These are phyloP conservation scores for Cladosporium colombiae DNA, from an alignment of 2,329 filamentous ascomycete genomes.

Conservation along the genomic window DNA sequence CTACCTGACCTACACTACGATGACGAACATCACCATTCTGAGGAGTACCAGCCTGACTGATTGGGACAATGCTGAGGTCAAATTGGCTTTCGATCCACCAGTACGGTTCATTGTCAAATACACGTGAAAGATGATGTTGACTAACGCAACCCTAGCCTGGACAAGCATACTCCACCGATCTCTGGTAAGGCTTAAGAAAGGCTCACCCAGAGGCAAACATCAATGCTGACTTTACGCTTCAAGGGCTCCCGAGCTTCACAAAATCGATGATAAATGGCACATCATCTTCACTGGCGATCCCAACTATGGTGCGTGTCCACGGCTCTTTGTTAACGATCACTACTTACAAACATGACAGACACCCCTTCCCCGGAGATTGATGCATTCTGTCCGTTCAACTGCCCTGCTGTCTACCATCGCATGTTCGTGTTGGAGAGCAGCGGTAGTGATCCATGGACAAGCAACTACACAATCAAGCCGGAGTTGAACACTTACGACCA, in stretches of 20 bases:
- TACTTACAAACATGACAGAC: constrained; percentile 33
- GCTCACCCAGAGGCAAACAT: too few species aligned
- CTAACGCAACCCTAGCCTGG: constrained; percentile 30
- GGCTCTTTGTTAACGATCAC: neutral
- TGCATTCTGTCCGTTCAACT: constrained; percentile 51
- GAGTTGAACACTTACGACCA: constrained; percentile 54
- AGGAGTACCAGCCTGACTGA: constrained; percentile 45
- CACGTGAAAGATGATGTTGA: neutral
- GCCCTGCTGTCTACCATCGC: constrained; percentile 53
- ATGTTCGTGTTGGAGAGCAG: constrained; percentile 53
- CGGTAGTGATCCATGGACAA: constrained; percentile 48
- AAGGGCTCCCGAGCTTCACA: constrained; percentile 46
- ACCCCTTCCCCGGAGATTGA: constrained; percentile 49
- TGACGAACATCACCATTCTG: constrained; percentile 46
- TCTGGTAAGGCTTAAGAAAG: constrained; percentile 36
- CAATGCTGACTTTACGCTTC: too few species aligned
- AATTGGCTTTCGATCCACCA: constrained; percentile 45
- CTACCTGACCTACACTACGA: constrained; percentile 50
- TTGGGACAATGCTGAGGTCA: constrained; percentile 48
- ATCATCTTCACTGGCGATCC: constrained; percentile 56
- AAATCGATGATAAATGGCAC: constrained; percentile 51
- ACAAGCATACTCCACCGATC: constrained; percentile 48
- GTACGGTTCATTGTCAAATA: constrained; percentile 19
- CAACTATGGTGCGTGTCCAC: constrained; percentile 28
- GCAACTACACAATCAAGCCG: constrained; percentile 47